Conservation (phyloP, 495 filamentous ascomycete genomes). For the Trichodelitschia bisporula region DNA sequence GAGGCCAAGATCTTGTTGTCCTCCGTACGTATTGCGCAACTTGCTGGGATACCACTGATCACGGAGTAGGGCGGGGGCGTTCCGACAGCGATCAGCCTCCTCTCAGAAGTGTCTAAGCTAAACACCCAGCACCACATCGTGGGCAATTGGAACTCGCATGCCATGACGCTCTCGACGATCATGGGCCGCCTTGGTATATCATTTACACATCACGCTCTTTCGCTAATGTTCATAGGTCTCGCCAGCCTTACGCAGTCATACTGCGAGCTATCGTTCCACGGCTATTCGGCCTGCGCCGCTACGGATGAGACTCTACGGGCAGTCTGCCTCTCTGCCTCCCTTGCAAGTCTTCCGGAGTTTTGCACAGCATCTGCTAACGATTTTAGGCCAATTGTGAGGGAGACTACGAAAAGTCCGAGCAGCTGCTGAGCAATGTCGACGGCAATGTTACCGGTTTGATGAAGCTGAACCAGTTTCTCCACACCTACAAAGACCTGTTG, state of each 20-base stretch:
- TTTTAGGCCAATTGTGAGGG: constrained; percentile 13
- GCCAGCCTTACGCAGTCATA: too few relatives aligned
- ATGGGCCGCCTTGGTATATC: constrained; percentile 53
- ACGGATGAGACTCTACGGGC: too few relatives aligned
- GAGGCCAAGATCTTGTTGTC: constrained; percentile 62
- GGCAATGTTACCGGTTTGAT: too few relatives aligned
- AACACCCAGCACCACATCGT: constrained; percentile 52
- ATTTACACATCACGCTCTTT: background rate
- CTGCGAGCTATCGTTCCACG: too few relatives aligned
- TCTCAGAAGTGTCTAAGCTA: constrained; percentile 60
- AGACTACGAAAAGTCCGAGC: too few relatives aligned
- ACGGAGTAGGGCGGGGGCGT: constrained; percentile 47
- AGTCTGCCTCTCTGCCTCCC: too few relatives aligned
- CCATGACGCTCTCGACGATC: constrained; percentile 42
- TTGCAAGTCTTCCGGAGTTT: constrained; percentile 6
- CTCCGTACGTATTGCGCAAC: constrained; percentile 17
- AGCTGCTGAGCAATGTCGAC: too few relatives aligned
- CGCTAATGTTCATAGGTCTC: background rate
- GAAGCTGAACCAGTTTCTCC: constrained; percentile 7
- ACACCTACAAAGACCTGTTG: constrained; percentile 56
- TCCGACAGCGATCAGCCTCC: constrained; percentile 46
- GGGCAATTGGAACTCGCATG: constrained; percentile 45
- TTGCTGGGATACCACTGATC: constrained; percentile 1
- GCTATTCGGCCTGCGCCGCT: too few relatives aligned
- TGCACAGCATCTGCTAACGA: constrained; percentile 2